Conservation (phyloP, 2,329 filamentous ascomycete genomes). For the Verticillium klebahnii region DNA sequence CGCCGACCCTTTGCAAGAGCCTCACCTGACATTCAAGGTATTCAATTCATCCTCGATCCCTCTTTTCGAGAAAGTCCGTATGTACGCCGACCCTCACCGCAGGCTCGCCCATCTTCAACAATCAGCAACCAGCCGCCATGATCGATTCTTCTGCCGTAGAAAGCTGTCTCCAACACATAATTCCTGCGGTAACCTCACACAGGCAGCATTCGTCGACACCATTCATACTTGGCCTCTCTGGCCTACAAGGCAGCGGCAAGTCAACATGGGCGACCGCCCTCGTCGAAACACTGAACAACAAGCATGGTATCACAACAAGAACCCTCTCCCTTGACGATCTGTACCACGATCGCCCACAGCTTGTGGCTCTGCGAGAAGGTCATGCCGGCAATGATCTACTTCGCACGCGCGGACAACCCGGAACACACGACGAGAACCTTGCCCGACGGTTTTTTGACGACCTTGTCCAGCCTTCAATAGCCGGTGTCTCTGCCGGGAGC, state of each 20-base stretch:
- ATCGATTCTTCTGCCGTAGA: background rate
- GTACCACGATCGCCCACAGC: constrained; percentile 7
- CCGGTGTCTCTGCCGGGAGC: background rate
- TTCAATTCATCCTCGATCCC: too few relatives aligned
- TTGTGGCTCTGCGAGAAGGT: constrained; percentile 5
- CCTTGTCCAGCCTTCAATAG: background rate
- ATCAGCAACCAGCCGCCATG: background rate
- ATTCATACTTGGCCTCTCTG: constrained; percentile 8
- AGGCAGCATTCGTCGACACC: background rate
- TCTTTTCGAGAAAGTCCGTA: too few relatives aligned
- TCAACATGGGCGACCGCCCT: constrained; percentile 11
- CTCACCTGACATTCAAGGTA: too few relatives aligned
- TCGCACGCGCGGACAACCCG: constrained; percentile 8
- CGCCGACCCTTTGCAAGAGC: background rate
- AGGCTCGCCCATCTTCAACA: background rate
- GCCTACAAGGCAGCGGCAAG: constrained; percentile 11
- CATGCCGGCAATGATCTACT: constrained; percentile 5
- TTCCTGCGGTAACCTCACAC: constrained; percentile 3
- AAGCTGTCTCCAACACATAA: background rate
- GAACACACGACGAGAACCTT: constrained; percentile 9
- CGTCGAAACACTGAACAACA: constrained; percentile 6
- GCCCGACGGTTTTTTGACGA: constrained; percentile 7
- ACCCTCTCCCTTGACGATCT: constrained; percentile 10
- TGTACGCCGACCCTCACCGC: too few relatives aligned
- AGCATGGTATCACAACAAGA: constrained; percentile 7